A percentile compares a stretch with the other conserved stretches of the same genome.
These are phyloP conservation scores for Tetrapisispora fleetii DNA, from an alignment of 805 yeast species.

Conservation along the genomic window DNA sequence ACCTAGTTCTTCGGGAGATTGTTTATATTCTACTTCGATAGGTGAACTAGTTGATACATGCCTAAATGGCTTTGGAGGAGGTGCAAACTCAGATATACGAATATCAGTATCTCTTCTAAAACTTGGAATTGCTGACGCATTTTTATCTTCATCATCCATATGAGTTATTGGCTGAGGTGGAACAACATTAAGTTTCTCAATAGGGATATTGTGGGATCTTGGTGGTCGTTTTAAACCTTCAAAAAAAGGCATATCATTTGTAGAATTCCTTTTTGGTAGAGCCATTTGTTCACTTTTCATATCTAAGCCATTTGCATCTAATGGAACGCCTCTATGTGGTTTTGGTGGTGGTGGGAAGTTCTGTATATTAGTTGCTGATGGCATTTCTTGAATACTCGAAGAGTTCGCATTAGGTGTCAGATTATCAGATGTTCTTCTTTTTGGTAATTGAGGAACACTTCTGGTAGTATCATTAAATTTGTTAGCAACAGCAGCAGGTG, in stretches of 20 bases:
- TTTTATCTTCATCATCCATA: background rate
- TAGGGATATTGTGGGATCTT: constrained; percentile 4
- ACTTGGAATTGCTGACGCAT: background rate
- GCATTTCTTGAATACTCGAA: background rate
- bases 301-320: background rate
- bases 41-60: constrained; percentile 1
- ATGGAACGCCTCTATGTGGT: constrained; percentile 17
- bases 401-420: background rate
- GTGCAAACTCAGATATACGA: constrained; percentile 13
- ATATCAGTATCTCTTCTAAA: background rate
- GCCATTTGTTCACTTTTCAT: background rate
- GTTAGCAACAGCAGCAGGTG: constrained; percentile 1
- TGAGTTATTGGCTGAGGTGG: background rate
- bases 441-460: constrained; percentile 25
- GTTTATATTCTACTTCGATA: background rate
- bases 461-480: constrained; percentile 3
- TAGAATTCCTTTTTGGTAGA: background rate
- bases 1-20: background rate
- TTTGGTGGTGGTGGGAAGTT: constrained; percentile 36
- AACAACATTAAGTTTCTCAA: background rate
- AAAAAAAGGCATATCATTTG: background rate
- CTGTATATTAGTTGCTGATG: background rate
- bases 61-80: constrained; percentile 28
- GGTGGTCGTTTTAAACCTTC: constrained; percentile 16
- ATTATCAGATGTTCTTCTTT: background rate